Percentiles rank a stretch among this genome's conserved stretches.
These are phyloP conservation scores for Rhodosorus marinus DNA, from an alignment of 23 red algal species.

Conservation along the genomic window DNA sequence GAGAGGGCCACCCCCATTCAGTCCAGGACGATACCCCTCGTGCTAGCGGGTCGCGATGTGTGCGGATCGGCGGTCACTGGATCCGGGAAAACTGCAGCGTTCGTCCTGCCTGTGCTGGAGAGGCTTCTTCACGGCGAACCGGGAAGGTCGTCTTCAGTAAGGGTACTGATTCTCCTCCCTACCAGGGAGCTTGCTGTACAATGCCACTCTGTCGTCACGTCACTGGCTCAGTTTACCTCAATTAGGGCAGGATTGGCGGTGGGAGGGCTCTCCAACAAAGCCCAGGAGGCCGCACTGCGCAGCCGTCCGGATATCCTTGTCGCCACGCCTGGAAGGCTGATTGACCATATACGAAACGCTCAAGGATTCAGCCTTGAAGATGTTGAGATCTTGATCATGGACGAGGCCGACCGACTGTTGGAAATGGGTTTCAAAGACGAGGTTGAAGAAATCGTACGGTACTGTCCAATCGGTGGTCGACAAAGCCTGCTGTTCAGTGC, in stretches of 20 bases:
- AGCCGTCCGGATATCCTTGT: slow-evolving; percentile 61
- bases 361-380: slow-evolving; percentile 57
- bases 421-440: slow-evolving; percentile 89
- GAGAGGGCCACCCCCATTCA: slow-evolving; percentile 71
- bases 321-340: slow-evolving; percentile 67
- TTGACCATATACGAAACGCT: slow-evolving; percentile 83
- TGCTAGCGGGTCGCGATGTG: slow-evolving; percentile 66
- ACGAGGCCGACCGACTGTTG: slow-evolving; percentile 88
- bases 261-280: slow-evolving; percentile 47
- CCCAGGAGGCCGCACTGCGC: slow-evolving; percentile 63
- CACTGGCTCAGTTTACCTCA: slow-evolving; percentile 20
- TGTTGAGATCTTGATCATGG: slow-evolving; percentile 77
- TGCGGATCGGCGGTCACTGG: slow-evolving; percentile 76
- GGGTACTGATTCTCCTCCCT: slow-evolving; percentile 62
- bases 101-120: slow-evolving; percentile 72
- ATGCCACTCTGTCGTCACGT: slow-evolving; percentile 59
- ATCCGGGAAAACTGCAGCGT: slow-evolving; percentile 83
- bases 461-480: slow-evolving; percentile 4
- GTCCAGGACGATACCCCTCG: slow-evolving; percentile 47
- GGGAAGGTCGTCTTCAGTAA: slow-evolving; percentile 9
- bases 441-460: slow-evolving; percentile 44
- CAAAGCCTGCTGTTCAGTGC: slow-evolving; percentile 70
- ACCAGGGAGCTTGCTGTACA: slow-evolving; percentile 89
- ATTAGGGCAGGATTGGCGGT: slow-evolving; percentile 53
- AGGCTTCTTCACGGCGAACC: slow-evolving; percentile 12